Conservation (phyloP, 345 rosid genomes). For the Brassica nigra region DNA sequence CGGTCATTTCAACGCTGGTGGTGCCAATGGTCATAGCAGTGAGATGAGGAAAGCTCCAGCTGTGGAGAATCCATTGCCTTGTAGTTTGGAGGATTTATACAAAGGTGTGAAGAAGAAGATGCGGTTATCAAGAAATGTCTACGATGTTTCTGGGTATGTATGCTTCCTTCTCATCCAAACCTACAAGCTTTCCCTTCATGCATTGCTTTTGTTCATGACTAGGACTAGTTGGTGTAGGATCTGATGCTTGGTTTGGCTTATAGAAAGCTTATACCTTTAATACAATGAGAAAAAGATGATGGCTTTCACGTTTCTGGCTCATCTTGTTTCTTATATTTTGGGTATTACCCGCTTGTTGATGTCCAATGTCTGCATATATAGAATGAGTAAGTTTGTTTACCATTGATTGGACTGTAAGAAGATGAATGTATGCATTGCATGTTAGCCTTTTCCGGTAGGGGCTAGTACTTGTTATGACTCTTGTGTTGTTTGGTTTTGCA, state of each 20-base stretch:
- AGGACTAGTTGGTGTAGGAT: neutral
- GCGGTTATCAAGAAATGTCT: slow-evolving; percentile 62
- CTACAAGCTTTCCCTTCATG: neutral
- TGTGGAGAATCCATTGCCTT: slow-evolving; percentile 64
- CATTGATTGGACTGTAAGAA: slow-evolving; percentile 1
- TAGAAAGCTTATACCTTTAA: neutral
- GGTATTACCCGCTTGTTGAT: neutral
- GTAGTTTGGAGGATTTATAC: slow-evolving; percentile 89
- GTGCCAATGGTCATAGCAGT: neutral
- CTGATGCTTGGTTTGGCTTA: no score
- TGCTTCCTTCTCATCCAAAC: neutral
- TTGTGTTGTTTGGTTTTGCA: slow-evolving; percentile 47
- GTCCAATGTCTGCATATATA: slow-evolving; percentile 8
- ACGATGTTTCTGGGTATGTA: slow-evolving; percentile 64
- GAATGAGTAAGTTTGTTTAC: slow-evolving; percentile 5
- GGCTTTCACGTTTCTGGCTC: neutral
- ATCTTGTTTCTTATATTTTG: neutral
- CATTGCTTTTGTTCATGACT: neutral
- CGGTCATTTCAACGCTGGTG: slow-evolving; percentile 28
- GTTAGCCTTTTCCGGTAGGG: neutral
- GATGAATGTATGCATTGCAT: neutral
- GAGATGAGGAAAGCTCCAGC: slow-evolving; percentile 53
- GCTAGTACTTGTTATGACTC: slow-evolving; percentile 11
- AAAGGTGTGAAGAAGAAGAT: slow-evolving; percentile 80
- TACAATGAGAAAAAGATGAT: neutral